A percentile compares a stretch with the other conserved stretches of the same genome.
Conservation (phyloP, 176 grass and related monocot genomes). For the Oryza glaberrima region DNA sequence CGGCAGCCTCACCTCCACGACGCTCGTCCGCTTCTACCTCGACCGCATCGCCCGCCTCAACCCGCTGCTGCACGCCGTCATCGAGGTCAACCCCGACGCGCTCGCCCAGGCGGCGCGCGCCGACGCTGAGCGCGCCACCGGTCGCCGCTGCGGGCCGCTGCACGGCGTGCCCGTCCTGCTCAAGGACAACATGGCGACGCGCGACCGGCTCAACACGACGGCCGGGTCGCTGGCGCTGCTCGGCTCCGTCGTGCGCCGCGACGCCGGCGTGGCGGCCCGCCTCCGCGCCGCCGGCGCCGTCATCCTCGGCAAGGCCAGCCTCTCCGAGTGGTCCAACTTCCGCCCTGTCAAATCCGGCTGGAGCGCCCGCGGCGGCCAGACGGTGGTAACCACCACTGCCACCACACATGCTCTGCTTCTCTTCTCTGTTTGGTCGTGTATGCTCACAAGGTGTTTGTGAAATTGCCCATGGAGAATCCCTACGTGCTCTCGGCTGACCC, state of each 20-base stretch:
- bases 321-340: constrained; percentile 62
- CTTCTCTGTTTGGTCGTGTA: neutral
- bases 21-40: constrained; percentile 42
- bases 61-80: constrained; percentile 48
- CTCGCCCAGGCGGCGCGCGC: constrained; percentile 32
- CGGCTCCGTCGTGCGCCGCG: constrained; percentile 47
- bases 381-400: neutral
- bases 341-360: constrained; percentile 31
- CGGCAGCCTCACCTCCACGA: constrained; percentile 42
- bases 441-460: neutral
- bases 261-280: constrained; percentile 56
- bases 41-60: constrained; percentile 42
- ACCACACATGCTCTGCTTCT: neutral
- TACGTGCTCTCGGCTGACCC: constrained; percentile 43
- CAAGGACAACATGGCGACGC: no score
- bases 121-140: neutral
- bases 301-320: constrained; percentile 67
- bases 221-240: constrained; percentile 73
- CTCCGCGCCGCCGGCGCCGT: constrained; percentile 58
- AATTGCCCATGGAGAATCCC: constrained; percentile 45
- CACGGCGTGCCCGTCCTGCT: constrained; percentile 49
- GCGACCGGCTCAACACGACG: constrained; percentile 55
- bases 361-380: constrained; percentile 65
- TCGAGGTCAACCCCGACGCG: constrained; percentile 40
- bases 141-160: neutral